A percentile compares a stretch with the other conserved stretches of the same genome.
Evolutionary conservation across 495 filamentous ascomycete species (phyloP).

Genomic region (Staphylotrichum longicolle): DNA sequence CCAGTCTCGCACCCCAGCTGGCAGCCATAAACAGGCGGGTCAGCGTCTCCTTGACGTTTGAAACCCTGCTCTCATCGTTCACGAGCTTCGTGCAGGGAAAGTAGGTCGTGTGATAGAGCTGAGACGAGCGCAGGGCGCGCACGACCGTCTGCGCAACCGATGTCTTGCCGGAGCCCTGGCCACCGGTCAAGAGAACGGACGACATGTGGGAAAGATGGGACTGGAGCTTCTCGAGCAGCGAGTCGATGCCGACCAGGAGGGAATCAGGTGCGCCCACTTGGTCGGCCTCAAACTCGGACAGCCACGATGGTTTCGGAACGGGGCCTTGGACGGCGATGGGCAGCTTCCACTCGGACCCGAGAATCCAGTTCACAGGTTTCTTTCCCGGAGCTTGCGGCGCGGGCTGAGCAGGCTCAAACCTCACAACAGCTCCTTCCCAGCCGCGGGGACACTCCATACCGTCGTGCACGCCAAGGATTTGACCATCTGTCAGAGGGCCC

Average conservation of each 20-base stretch:
- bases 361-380: conserved; percentile 63
- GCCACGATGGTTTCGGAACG: conserved; percentile 58
- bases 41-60: conserved; percentile 85
- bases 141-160: conserved; percentile 62
- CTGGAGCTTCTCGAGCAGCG: conserved; percentile 64
- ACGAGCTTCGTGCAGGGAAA: conserved; percentile 80
- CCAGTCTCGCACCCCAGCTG: conserved; percentile 81
- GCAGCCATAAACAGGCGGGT: conserved; percentile 81
- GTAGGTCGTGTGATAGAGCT: conserved; percentile 74
- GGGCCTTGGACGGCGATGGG: conserved; percentile 69
- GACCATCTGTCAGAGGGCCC: conserved; percentile 86
- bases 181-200: conserved; percentile 84
- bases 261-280: conserved; percentile 56
- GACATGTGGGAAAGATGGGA: conserved; percentile 77
- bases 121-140: conserved; percentile 60
- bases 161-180: conserved; percentile 86
- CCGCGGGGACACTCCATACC: conserved; percentile 39
- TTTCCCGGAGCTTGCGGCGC: conserved; percentile 46
- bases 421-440: conserved; percentile 76
- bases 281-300: conserved; percentile 45
- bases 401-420: conserved; percentile 60
- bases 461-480: conserved; percentile 58
- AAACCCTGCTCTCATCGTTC: conserved; percentile 82
- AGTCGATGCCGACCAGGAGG: conserved; percentile 81
- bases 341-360: conserved; percentile 70